These are phyloP conservation scores for Erigeron canadensis DNA, from an alignment of 129 eudicot genomes.

Conservation along the genomic window DNA sequence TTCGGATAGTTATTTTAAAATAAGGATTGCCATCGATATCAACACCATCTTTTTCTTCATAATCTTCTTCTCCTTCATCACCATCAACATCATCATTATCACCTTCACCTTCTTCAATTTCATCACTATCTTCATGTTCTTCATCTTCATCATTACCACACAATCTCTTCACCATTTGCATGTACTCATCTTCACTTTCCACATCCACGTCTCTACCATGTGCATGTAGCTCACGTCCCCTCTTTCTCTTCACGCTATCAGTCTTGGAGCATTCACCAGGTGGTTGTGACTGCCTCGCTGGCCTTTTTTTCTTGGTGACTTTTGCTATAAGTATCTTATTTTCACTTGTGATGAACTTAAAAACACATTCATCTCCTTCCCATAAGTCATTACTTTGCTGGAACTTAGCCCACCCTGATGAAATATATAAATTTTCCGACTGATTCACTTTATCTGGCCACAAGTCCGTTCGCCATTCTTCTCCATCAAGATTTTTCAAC, in stretches of 20 bases:
- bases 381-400: conserved; percentile 9
- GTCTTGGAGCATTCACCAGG: neutral
- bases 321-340: conserved; percentile 23
- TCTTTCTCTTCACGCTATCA: conserved; percentile 1
- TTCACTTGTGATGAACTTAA: conserved; percentile 24
- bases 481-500: conserved; percentile 19
- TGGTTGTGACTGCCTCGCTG: neutral
- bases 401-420: neutral
- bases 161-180: neutral
- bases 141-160: neutral
- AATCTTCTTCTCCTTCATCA: neutral
- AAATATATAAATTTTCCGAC: neutral
- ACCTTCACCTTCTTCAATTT: neutral
- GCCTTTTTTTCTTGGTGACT: conserved; percentile 12
- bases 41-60: neutral
- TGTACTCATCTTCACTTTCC: neutral
- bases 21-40: neutral
- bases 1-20: neutral
- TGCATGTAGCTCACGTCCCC: neutral
- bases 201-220: neutral
- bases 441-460: neutral
- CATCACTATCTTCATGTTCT: neutral
- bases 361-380: conserved; percentile 29
- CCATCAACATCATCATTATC: neutral
- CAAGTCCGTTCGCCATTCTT: conserved; percentile 7